Conservation (phyloP, 106 monocot genomes). For the Narthecium ossifragum region DNA sequence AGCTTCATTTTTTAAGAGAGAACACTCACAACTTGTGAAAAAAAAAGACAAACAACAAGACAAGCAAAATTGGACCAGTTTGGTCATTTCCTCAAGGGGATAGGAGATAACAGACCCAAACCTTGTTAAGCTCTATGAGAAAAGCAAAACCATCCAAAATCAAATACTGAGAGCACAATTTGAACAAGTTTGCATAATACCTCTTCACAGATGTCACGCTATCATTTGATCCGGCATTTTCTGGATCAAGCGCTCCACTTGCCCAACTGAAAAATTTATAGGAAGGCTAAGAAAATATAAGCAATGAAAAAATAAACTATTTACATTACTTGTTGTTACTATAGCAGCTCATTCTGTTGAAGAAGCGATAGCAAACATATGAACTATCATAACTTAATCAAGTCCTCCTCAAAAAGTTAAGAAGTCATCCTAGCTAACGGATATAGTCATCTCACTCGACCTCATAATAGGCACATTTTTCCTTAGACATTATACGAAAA, state of each 20-base stretch:
- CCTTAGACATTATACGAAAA: too few relatives aligned
- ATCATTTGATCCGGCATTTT: slow-evolving; percentile 48
- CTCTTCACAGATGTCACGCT: slow-evolving; percentile 70
- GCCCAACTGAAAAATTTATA: slow-evolving; percentile 62
- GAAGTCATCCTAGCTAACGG: too few relatives aligned
- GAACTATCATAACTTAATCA: too few relatives aligned
- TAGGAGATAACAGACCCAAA: too few relatives aligned
- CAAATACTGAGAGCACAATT: neutral
- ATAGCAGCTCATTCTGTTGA: neutral
- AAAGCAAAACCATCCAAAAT: neutral
- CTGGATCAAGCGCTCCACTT: slow-evolving; percentile 88
- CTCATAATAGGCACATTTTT: too few relatives aligned
- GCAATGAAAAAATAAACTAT: neutral
- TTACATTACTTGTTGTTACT: neutral
- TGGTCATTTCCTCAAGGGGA: too few relatives aligned
- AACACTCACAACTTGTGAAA: neutral
- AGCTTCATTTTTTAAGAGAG: neutral
- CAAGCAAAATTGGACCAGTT: neutral
- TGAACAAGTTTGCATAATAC: too few relatives aligned
- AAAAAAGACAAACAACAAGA: neutral
- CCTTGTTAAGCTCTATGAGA: neutral
- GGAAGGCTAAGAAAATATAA: neutral
- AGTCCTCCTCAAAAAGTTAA: too few relatives aligned
- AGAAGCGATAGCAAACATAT: neutral
- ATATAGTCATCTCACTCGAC: neutral